Conservation (phyloP, 352 stramenopile genomes). For the Achlya hypogyna region DNA sequence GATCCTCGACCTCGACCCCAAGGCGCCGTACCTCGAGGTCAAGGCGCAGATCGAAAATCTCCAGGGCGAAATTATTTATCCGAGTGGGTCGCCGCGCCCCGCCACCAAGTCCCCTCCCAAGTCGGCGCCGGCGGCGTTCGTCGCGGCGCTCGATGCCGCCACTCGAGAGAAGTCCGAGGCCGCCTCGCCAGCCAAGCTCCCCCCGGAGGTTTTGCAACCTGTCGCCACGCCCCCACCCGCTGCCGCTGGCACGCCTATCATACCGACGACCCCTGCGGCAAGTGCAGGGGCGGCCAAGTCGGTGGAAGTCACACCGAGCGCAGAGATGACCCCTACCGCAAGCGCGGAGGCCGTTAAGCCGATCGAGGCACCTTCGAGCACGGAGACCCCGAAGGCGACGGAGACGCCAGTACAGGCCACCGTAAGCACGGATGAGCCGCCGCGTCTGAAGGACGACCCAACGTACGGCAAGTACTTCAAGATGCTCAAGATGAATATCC, state of each 20-base stretch:
- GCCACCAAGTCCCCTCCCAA: background rate
- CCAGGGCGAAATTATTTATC: background rate
- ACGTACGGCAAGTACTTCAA: conserved; percentile 58
- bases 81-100: background rate
- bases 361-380: no score
- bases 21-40: conserved; percentile 54
- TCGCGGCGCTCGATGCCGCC: conserved; percentile 8
- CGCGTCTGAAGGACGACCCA: conserved; percentile 22
- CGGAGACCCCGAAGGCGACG: background rate
- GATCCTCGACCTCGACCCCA: conserved; percentile 48
- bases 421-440: conserved; percentile 31
- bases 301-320: no score
- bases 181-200: no score
- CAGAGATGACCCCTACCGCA: no score
- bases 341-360: no score
- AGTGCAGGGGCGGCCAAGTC: no score
- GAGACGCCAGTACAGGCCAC: conserved; percentile 9
- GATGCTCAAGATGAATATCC: conserved; percentile 66
- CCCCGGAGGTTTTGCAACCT: no score
- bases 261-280: no score
- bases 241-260: no score
- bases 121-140: background rate
- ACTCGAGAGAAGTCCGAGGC: background rate
- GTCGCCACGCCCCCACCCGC: no score
- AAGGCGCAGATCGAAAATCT: conserved; percentile 38